These are phyloP conservation scores for Yarrowia galli DNA, from an alignment of 1,139 yeast species.

Conservation along the genomic window DNA sequence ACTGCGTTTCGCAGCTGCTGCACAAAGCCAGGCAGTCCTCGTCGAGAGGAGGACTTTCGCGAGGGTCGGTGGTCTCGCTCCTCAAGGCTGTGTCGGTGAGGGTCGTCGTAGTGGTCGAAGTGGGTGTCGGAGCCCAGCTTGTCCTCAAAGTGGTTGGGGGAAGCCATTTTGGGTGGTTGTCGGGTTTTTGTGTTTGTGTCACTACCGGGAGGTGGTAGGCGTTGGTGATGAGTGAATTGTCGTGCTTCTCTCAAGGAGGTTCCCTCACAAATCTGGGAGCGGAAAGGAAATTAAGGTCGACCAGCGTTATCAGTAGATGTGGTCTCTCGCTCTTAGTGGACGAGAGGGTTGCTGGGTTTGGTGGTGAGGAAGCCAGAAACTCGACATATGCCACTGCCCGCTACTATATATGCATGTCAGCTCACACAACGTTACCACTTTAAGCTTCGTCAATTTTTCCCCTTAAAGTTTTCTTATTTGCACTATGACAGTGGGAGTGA, in stretches of 20 bases:
- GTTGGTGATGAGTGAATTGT: constrained; percentile 11
- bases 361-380: constrained; percentile 30
- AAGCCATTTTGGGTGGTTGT: constrained; percentile 3
- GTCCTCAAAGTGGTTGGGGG: constrained; percentile 33
- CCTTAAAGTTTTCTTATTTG: constrained; percentile 18
- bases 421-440: background rate
- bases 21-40: constrained; percentile 35
- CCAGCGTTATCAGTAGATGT: constrained; percentile 27
- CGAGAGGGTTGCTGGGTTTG: constrained; percentile 36
- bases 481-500: background rate
- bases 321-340: constrained; percentile 39
- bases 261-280: constrained; percentile 38
- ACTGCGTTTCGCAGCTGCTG: constrained; percentile 38
- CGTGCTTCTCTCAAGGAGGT: constrained; percentile 38
- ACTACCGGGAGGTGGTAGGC: background rate
- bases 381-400: background rate
- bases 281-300: constrained; percentile 30
- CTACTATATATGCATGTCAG: constrained; percentile 18
- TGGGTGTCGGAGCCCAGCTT: constrained; percentile 33
- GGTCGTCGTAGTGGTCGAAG: constrained; percentile 35
- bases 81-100: constrained; percentile 34
- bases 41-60: constrained; percentile 35
- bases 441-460: constrained; percentile 31
- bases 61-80: constrained; percentile 38
- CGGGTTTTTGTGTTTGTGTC: background rate